phyloP scores from a whole-genome alignment of 2,329 filamentous ascomycete species.

The Talaromyces sp. region DNA sequence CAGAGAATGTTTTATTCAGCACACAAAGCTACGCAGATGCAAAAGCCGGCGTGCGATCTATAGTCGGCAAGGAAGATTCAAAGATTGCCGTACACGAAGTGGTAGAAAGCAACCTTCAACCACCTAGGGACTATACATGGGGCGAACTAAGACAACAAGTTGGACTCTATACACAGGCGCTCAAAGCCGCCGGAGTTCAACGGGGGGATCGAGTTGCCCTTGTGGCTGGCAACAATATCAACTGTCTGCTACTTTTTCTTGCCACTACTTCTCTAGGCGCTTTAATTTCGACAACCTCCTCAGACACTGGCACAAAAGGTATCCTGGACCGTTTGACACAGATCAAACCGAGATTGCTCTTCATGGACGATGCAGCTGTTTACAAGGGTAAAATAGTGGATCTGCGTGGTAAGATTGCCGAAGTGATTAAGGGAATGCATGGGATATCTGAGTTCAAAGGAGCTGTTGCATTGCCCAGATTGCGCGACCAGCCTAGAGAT shows the following conservation, averaged over 20 bases:
- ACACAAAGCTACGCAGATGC: conserved; percentile 32
- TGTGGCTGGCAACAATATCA: conserved; percentile 68
- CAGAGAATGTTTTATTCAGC: conserved; percentile 72
- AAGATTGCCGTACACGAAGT: conserved; percentile 67
- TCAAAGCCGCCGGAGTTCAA: conserved; percentile 60
- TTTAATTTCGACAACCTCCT: conserved; percentile 69
- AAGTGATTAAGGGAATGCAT: conserved; percentile 60
- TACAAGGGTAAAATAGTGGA: conserved; percentile 76
- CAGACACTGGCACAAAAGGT: conserved; percentile 77
- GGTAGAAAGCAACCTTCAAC: conserved; percentile 34
- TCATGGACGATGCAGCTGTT: conserved; percentile 72
- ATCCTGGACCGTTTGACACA: conserved; percentile 70
- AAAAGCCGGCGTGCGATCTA: conserved; percentile 47
- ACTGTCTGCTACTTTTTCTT: conserved; percentile 67
- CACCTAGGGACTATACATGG: conserved; percentile 57
- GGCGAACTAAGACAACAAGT: conserved; percentile 57
- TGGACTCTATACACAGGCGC: conserved; percentile 58
- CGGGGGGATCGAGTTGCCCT: conserved; percentile 71
- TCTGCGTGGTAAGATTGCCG: conserved; percentile 64
- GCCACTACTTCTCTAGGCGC: conserved; percentile 66
- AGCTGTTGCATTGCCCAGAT: conserved; percentile 63
- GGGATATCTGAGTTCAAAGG: conserved; percentile 57
- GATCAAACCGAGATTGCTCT: conserved; percentile 72
- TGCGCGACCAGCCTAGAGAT: conserved; percentile 53
- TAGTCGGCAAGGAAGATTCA: conserved; percentile 61